Base-by-base conservation (phyloP, 257 asterid genomes). In the Cruciata laevipes region DNA sequence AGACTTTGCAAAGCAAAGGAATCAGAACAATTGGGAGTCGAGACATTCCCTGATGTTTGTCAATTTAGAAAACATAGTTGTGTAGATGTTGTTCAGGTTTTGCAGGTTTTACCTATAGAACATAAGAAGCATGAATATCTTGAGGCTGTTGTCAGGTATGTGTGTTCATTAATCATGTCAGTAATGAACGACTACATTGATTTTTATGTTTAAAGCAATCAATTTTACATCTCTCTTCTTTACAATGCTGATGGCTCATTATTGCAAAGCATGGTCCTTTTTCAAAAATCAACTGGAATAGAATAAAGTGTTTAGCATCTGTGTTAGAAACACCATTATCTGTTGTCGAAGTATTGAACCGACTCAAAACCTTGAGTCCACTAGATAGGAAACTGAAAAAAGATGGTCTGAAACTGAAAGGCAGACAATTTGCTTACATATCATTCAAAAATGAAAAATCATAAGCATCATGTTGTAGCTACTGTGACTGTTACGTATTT, bases 1-100 rank as follows among this genome's bases (percentile, higher is more conserved):
- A 94, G 99, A 57, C 89, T 93, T 68, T 93, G 99, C 97, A 93
- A 93, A 84, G 96, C 99, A 66, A 90, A 84, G 73, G 99, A 97
- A 65, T 83, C 99, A 64, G 99, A 89, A 77, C 97, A 93, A 76
- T 63, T 85, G 74, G 97, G 99, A 84, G 97, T 93, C 74, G 99
- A 12, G 51, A 42, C 51, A 42, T 42, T 3, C 38, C 51, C 51
- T n/a, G n/a, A n/a, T n/a, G n/a, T n/a, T n/a, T 42, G 18, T 42
- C 51, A 42, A 42, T 42, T 13, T 42, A 42, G 51, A 13, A 12
- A 37, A 42, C 11, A 42, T 42, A 42, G 51, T 4, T 11, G 3
- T 42, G 59, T 61, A 76, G 67, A 73, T 66, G 55, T 51, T 18
- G 20, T 55, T 49, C 73, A 25, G 52, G 69, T 16, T 64, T 14